Percentiles rank a stretch among this genome's conserved stretches.
phyloP scores from a whole-genome alignment of 2,329 filamentous ascomycete genomes.

The Uncinocarpus reesii region DNA sequence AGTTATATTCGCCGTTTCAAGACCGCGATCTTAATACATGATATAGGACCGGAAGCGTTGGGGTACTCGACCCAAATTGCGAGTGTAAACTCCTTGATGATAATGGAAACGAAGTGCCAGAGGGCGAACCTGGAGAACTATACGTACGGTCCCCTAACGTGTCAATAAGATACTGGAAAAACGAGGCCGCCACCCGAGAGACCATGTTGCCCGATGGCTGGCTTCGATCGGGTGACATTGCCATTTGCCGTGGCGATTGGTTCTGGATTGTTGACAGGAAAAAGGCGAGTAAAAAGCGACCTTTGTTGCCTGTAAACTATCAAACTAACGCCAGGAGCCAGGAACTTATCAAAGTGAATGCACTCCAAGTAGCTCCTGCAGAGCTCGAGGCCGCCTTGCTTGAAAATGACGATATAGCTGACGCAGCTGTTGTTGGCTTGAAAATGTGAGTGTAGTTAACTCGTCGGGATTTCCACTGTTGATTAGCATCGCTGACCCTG shows the following conservation, averaged over 20 bases:
- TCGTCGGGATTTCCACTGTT: no score
- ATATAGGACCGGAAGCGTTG: slow-evolving; percentile 38
- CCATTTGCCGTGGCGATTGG: slow-evolving; percentile 63
- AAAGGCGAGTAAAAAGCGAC: slow-evolving; percentile 29
- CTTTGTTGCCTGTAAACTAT: slow-evolving; percentile 11
- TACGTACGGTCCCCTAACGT: slow-evolving; percentile 55
- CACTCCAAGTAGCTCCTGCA: slow-evolving; percentile 59
- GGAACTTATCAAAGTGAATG: slow-evolving; percentile 54
- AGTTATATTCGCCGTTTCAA: not conserved
- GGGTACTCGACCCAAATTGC: slow-evolving; percentile 45
- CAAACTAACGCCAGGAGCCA: slow-evolving; percentile 38
- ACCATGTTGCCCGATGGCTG: slow-evolving; percentile 58
- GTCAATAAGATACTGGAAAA: slow-evolving; percentile 53
- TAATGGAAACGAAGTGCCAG: slow-evolving; percentile 41
- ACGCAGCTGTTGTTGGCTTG: slow-evolving; percentile 54
- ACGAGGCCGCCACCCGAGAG: slow-evolving; percentile 46
- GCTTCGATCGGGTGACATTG: slow-evolving; percentile 83
- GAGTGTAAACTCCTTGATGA: slow-evolving; percentile 47
- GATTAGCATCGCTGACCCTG: no score
- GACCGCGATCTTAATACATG: not conserved
- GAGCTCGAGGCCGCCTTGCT: slow-evolving; percentile 51
- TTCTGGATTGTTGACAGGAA: slow-evolving; percentile 81
- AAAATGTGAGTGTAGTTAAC: slow-evolving; percentile 36
- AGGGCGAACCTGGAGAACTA: slow-evolving; percentile 55
- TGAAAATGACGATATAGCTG: slow-evolving; percentile 42